Percentiles rank a stretch among this genome's conserved stretches.
Conservation (phyloP, 192 early-diverging fungal genomes). For the Phlyctochytrium planicorne region DNA sequence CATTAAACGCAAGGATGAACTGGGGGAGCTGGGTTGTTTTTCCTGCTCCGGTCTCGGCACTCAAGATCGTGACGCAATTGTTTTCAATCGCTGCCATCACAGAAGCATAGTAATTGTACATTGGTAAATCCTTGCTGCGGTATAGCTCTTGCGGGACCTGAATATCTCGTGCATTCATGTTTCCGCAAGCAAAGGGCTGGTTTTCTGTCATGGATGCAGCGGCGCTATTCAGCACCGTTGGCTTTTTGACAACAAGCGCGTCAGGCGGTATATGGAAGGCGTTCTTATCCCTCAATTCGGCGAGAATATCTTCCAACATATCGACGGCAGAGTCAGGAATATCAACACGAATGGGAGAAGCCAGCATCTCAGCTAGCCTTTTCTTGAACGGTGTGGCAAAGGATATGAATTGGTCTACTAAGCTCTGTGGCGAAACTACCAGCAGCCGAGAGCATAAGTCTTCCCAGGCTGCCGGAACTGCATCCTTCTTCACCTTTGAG, state of each 20-base stretch:
- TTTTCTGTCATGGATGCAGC: no score
- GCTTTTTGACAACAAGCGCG: neutral
- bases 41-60: constrained; percentile 49
- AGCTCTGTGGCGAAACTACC: constrained; percentile 4
- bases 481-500: constrained; percentile 14
- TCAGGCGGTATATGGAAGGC: constrained; percentile 9
- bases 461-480: constrained; percentile 14
- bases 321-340: constrained; percentile 24
- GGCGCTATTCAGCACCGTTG: neutral
- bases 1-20: constrained; percentile 65
- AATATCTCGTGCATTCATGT: constrained; percentile 17
- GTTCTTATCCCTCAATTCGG: constrained; percentile 2
- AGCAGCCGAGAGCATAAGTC: constrained; percentile 26
- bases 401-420: constrained; percentile 30
- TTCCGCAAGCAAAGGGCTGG: neutral
- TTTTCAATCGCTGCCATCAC: constrained; percentile 49
- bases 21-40: constrained; percentile 83
- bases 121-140: constrained; percentile 31
- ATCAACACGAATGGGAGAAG: constrained; percentile 25
- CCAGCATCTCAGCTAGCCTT: constrained; percentile 28
- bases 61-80: constrained; percentile 42
- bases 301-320: constrained; percentile 19
- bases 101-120: constrained; percentile 37
- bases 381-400: constrained; percentile 26
- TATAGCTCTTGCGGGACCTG: constrained; percentile 27